Base-by-base conservation (phyloP, 768 basidiomycete genomes). In the Leccinum truebloodii region DNA sequence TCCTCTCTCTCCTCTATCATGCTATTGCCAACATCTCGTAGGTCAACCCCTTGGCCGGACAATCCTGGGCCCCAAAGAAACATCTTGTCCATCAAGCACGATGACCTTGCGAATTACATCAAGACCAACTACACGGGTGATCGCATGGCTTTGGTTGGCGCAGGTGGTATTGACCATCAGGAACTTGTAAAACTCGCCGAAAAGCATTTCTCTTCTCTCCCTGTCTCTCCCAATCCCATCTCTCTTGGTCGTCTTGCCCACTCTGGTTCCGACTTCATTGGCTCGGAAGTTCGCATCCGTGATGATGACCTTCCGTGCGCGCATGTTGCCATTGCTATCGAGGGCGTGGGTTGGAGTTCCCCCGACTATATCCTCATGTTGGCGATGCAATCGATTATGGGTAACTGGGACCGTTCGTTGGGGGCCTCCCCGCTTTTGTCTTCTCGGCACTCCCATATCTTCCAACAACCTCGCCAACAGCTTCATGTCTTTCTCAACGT, bases 321-420 rank as follows among this genome's bases (percentile, higher is more conserved):
- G 62, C 90, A 98, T 81, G 83, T 99, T 71, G 96, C 96, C 63
- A 90, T 99, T 69, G 94, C 97, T 32, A 95, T 98, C 51, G 95
- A 98, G 75, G 97, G 97, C 75, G 95, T 96, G 59, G 88, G 94
- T 76, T 98, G 96, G 95, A 92, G 89, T 69, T 94, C 91, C 10
- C 95, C 96, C 28, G 97, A 99, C 78, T 98, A 98, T 83, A 98
- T 93, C 87, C 94, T 95, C 62, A 96, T 99, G 95, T 87, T 98
- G 79, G 95, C 93, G 73, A 92, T 97, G 89, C 93, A 96, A 76
- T 88, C 86, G 69, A 93, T 98, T 78, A 90, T 98, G 77, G 97
- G 97, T 64, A 99, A 98, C 86, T 99, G 97, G 96, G 96, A 99
- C 74, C 87, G 97, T 67, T 92, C 90, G 51, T 87, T 98, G 68